Conservation (phyloP, 805 yeast species). For the Jamesozyma piceae region DNA sequence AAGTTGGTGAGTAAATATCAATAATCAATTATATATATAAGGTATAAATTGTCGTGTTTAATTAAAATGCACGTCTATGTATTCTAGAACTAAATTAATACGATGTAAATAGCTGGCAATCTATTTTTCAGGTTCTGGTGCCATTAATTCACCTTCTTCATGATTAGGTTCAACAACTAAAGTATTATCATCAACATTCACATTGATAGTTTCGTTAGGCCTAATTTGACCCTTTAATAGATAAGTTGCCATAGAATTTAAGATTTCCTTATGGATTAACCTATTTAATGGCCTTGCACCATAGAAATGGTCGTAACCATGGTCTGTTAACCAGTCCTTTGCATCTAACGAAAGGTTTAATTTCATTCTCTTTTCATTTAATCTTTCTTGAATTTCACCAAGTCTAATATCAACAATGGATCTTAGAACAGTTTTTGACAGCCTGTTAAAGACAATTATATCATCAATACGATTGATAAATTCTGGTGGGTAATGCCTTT, state of each 20-base stretch:
- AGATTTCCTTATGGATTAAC: constrained; percentile 68
- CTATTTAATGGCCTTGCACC: constrained; percentile 97
- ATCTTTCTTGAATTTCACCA: constrained; percentile 67
- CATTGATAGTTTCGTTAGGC: constrained; percentile 45
- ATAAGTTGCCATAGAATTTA: constrained; percentile 79
- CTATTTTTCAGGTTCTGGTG: constrained; percentile 16
- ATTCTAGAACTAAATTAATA: too few species aligned
- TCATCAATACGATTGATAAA: constrained; percentile 92
- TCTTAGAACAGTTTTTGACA: constrained; percentile 65
- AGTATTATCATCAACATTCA: constrained; percentile 38
- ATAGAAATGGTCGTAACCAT: constrained; percentile 85
- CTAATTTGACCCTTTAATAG: constrained; percentile 72
- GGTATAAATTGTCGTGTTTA: neutral
- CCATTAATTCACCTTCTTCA: constrained; percentile 26
- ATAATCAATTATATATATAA: neutral
- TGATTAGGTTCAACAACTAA: constrained; percentile 42
- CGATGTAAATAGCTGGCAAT: neutral
- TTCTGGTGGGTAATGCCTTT: constrained; percentile 79
- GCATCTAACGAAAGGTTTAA: constrained; percentile 51
- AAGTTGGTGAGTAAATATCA: neutral
- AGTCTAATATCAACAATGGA: constrained; percentile 80
- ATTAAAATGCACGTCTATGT: neutral
- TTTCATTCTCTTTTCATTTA: constrained; percentile 67
- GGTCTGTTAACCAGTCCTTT: constrained; percentile 66
- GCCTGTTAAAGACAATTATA: constrained; percentile 82